Percentiles rank a stretch among this genome's conserved stretches.
Evolutionary conservation across 2,329 filamentous ascomycete species (phyloP).

Genomic region (Phoma sp.): DNA sequence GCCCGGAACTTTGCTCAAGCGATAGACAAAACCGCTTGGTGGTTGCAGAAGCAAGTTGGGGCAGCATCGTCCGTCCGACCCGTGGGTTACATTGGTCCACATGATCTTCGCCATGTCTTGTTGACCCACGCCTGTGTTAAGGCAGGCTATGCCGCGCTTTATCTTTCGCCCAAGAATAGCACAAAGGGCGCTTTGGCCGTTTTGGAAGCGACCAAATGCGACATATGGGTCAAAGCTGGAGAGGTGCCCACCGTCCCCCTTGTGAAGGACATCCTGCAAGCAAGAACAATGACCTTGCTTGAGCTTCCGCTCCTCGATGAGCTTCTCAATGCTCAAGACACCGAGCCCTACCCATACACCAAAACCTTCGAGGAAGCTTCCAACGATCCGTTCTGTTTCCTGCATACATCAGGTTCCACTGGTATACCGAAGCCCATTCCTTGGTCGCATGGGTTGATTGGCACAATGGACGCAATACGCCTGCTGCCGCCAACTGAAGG

Average conservation of each 20-base stretch:
- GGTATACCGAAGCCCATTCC: neutral
- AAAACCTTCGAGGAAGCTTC: neutral
- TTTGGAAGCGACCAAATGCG: neutral
- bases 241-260: neutral
- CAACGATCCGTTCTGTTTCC: neutral
- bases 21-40: neutral
- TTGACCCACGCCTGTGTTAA: neutral
- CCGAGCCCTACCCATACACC: neutral
- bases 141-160: neutral
- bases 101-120: neutral
- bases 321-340: neutral
- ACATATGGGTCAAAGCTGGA: neutral
- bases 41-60: neutral
- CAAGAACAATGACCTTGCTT: neutral
- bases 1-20: neutral
- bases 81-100: neutral
- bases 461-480: neutral
- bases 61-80: neutral
- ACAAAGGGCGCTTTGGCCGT: neutral
- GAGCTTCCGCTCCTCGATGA: neutral
- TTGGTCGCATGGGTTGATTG: neutral
- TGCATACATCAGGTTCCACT: neutral
- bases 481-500: neutral
- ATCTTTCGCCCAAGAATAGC: neutral
- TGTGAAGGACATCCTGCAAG: neutral